Conservation (phyloP, 805 yeast species). For the Scheffersomyces lignosus region DNA sequence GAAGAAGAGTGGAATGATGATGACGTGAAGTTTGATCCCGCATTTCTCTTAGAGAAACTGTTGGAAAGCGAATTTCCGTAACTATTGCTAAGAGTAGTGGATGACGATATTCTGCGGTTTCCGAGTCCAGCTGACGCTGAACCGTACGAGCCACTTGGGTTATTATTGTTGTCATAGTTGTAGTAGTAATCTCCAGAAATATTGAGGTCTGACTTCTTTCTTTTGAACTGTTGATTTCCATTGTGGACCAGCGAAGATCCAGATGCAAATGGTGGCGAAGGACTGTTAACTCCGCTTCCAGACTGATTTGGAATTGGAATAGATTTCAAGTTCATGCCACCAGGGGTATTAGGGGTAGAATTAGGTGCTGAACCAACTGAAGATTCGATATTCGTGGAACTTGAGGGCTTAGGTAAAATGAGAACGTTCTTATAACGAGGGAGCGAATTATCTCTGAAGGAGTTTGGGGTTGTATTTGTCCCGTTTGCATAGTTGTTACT, state of each 20-base stretch:
- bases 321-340: constrained; percentile 19
- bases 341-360: constrained; percentile 15
- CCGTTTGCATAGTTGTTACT: not conserved
- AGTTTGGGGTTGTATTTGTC: not conserved
- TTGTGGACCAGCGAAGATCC: constrained; percentile 11
- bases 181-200: constrained; percentile 14
- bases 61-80: constrained; percentile 5
- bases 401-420: constrained; percentile 40
- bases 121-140: constrained; percentile 10
- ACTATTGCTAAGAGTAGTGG: constrained; percentile 8
- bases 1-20: constrained; percentile 14
- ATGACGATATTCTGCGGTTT: constrained; percentile 15
- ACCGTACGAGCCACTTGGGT: too few species aligned
- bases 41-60: constrained; percentile 11
- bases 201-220: constrained; percentile 42
- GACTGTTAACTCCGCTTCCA: constrained; percentile 13
- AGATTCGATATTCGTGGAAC: constrained; percentile 1
- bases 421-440: constrained; percentile 36
- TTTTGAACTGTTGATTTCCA: constrained; percentile 36
- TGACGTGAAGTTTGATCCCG: not conserved
- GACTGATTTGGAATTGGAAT: constrained; percentile 28
- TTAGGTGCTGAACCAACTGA: constrained; percentile 2
- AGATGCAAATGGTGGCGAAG: constrained; percentile 19
- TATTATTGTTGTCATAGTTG: too few species aligned
- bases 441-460: not conserved